Base-by-base conservation (phyloP, 345 rosid species). In the Populus pruinosa region DNA sequence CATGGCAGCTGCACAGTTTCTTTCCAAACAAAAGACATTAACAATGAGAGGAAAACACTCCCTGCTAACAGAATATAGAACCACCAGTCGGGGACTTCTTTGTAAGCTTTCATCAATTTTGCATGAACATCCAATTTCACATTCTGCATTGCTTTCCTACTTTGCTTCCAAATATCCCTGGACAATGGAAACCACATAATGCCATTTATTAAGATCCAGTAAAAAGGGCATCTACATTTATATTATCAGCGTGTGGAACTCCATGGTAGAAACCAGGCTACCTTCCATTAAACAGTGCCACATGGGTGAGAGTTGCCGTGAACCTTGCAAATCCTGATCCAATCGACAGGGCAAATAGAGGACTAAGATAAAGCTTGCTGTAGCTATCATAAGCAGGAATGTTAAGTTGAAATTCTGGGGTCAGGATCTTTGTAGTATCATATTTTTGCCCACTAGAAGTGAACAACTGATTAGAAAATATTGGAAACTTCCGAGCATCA, bases 301-400 rank as follows among this genome's bases (percentile, higher is more conserved):
- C 99, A 75, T 96, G 99, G 74, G 95, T 89, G 56, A 96, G 87
- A 6, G 98, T 96, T 44, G 99, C 93, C 0, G 99, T 94, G 78
- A 96, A 96, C 69, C 99, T 87, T 11, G 97, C 97, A 73, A 96
- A 96, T 56, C 99, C 99, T 0, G 98, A 96, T n/a, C 97, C 99
- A n/a, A 96, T 96, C 0, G 99, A 96, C 43, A 96, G 85, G 23
- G 98, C 98, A 67, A 96, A 96, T 18, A 96, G 87, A 76, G 99
- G 98, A 81, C 98, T 96, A 69, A 96, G 93, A 78, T 96, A 96
- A 75, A 96, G 94, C 87, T 96, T 96, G 53, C 97, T 85, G 31
- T 96, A 96, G 43, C 74, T 89, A 74, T 90, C 76, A 77, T 96
- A 96, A 33, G 97, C 97, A 17, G 81, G 31, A 16, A 89, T 39